Conservation (phyloP, 768 basidiomycete species). For the Suillus ampliporus region DNA sequence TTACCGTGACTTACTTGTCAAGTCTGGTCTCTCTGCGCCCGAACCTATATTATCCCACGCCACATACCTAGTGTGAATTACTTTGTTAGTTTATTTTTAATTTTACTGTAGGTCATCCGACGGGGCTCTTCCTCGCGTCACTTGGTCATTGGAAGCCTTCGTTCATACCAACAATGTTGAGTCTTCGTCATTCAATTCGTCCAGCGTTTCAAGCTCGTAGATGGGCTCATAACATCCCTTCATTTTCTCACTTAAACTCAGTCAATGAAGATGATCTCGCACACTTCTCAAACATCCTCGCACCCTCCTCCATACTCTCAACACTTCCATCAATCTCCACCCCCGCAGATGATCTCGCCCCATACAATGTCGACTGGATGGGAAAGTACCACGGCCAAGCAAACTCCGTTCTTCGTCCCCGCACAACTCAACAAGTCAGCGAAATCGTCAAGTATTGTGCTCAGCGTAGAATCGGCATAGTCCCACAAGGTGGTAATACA, state of each 20-base stretch:
- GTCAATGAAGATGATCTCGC: constrained; percentile 64
- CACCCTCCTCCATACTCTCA: constrained; percentile 67
- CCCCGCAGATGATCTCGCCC: constrained; percentile 67
- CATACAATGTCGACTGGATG: constrained; percentile 95
- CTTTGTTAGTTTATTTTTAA: constrained; percentile 5
- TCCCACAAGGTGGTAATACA: constrained; percentile 98
- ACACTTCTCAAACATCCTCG: constrained; percentile 70
- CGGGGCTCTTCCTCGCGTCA: background rate
- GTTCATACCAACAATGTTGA: no score
- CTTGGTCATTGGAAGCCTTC: background rate
- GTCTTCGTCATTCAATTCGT: constrained; percentile 13
- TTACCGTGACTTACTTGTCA: constrained; percentile 16
- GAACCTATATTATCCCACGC: constrained; percentile 8
- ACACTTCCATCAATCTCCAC: constrained; percentile 58
- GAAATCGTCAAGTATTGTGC: constrained; percentile 89
- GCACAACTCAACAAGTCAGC: constrained; percentile 86
- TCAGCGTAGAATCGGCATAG: constrained; percentile 80
- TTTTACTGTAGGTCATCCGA: background rate
- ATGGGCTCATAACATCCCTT: constrained; percentile 27
- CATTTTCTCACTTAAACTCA: constrained; percentile 45
- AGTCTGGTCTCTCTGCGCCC: background rate
- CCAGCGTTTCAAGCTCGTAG: constrained; percentile 12
- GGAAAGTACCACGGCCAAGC: constrained; percentile 89
- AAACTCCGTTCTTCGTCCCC: constrained; percentile 88
- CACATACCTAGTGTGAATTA: constrained; percentile 7